These are phyloP conservation scores for Clathrospora elynae DNA, from an alignment of 2,329 filamentous ascomycete genomes.

Conservation along the genomic window DNA sequence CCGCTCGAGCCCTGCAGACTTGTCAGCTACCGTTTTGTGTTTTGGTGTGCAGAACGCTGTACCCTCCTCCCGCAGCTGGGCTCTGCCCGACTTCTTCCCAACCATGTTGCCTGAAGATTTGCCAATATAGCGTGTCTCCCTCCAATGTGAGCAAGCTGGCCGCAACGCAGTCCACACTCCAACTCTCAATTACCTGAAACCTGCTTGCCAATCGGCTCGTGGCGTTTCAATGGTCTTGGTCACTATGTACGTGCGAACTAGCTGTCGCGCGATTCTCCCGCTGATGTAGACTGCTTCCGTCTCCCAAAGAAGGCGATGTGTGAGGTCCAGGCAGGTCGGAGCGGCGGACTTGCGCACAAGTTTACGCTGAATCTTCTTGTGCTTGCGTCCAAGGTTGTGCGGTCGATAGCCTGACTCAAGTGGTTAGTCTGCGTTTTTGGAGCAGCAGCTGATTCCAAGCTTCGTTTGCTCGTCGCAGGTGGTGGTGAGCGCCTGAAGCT, in stretches of 20 bases:
- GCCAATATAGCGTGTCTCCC: neutral
- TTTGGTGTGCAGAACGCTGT: constrained; percentile 20
- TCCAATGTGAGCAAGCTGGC: neutral
- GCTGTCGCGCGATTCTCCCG: neutral
- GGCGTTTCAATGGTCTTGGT: neutral
- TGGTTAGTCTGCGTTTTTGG: neutral
- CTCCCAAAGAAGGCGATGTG: constrained; percentile 13
- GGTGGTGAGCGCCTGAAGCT: constrained; percentile 7
- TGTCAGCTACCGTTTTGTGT: constrained; percentile 13
- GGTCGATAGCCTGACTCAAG: too few species aligned
- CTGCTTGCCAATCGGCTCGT: neutral
- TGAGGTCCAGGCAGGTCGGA: constrained; percentile 1
- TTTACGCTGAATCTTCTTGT: too few species aligned
- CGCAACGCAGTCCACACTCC: constrained; percentile 16
- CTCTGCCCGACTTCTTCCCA: constrained; percentile 68
- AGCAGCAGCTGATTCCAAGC: neutral
- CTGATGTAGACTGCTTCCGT: neutral
- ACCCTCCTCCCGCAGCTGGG: constrained; percentile 66
- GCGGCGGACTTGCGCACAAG: neutral
- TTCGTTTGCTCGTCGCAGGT: too few species aligned
- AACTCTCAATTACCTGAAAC: constrained; percentile 20
- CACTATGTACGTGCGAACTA: neutral
- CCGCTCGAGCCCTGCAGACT: constrained; percentile 76
- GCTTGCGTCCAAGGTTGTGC: neutral
- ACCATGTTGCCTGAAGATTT: constrained; percentile 56